Evolutionary conservation across 768 basidiomycete genomes (phyloP).

Genomic region (Lentinula sp.): DNA sequence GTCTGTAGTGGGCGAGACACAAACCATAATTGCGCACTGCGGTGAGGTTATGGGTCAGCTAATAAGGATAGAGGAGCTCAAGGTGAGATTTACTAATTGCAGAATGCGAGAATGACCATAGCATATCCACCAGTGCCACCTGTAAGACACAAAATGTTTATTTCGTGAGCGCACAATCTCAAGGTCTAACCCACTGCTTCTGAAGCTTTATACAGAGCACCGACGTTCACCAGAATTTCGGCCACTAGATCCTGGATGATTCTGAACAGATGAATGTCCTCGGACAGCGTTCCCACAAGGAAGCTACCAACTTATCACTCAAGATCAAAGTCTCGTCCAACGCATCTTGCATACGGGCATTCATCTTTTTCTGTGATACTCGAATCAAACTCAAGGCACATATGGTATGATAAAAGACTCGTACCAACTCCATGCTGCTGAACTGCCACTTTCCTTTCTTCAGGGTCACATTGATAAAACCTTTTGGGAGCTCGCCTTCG

Average conservation of each 20-base stretch:
- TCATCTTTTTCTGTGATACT: conserved; percentile 68
- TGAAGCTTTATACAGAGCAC: conserved; percentile 82
- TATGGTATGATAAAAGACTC: conserved; percentile 12
- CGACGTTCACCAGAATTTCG: conserved; percentile 64
- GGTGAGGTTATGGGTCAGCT: background rate
- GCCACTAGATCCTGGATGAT: conserved; percentile 75
- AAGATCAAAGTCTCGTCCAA: conserved; percentile 85
- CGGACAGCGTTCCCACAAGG: background rate
- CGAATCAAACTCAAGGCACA: background rate
- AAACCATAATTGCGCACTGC: conserved; percentile 45
- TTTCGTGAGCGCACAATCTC: background rate
- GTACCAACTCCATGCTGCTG: conserved; percentile 76
- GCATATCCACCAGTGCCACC: conserved; percentile 86
- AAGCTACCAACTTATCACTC: conserved; percentile 60
- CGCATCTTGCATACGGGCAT: conserved; percentile 84
- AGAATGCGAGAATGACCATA: conserved; percentile 82
- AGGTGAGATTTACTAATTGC: conserved; percentile 58
- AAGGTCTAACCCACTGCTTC: conserved; percentile 61
- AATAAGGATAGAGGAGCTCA: background rate
- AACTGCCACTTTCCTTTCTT: conserved; percentile 73
- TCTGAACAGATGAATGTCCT: conserved; percentile 28
- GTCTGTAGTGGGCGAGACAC: background rate
- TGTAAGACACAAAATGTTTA: conserved; percentile 18
- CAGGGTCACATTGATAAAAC: conserved; percentile 61
- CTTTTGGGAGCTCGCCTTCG: conserved; percentile 59